Conservation (phyloP, 2,329 filamentous ascomycete species). For the Cladophialophora bantiana region DNA sequence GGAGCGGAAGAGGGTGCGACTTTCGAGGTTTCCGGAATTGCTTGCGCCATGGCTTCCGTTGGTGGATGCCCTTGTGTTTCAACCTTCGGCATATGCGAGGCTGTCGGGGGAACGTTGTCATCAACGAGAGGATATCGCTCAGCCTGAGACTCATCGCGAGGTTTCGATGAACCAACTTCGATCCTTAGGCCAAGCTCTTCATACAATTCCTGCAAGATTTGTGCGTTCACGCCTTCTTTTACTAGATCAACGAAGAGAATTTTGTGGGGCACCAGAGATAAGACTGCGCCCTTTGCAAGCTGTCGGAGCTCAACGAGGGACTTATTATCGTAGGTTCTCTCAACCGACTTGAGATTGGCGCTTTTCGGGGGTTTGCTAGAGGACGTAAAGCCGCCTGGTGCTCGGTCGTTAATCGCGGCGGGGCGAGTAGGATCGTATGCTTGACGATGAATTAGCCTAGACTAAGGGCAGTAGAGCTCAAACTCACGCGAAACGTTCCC, state of each 20-base stretch:
- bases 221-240: conserved; percentile 72
- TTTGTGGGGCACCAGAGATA: conserved; percentile 67
- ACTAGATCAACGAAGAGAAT: conserved; percentile 77
- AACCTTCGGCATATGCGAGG: background rate
- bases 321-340: conserved; percentile 38
- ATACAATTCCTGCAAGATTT: conserved; percentile 70
- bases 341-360: conserved; percentile 11
- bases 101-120: background rate
- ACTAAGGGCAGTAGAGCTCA: background rate
- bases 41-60: background rate
- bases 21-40: background rate
- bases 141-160: background rate
- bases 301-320: conserved; percentile 50
- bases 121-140: background rate
- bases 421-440: conserved; percentile 36
- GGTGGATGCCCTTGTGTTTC: background rate
- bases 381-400: conserved; percentile 13
- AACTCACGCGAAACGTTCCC: conserved; percentile 34
- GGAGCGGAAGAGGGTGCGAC: background rate
- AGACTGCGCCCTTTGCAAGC: conserved; percentile 69
- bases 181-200: conserved; percentile 67
- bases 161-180: conserved; percentile 16
- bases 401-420: conserved; percentile 24
- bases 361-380: conserved; percentile 8
- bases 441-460: conserved; percentile 15